Evolutionary conservation across 2,329 filamentous ascomycete species (phyloP).

Genomic region (Nigrospora sphaerica): DNA sequence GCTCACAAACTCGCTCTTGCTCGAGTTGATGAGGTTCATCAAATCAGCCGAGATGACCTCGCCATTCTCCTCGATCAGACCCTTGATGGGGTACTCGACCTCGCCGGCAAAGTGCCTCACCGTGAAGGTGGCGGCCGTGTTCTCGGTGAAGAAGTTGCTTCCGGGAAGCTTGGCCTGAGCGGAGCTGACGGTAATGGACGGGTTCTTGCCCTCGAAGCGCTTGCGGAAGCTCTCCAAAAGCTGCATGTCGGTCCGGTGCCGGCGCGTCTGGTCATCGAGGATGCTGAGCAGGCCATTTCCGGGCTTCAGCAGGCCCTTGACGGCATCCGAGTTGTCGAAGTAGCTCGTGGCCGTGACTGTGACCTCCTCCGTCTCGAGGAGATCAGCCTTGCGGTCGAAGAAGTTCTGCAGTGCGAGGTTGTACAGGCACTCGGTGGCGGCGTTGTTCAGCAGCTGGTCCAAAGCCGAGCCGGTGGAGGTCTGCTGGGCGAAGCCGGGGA

Average conservation of each 20-base stretch:
- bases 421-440: conserved; percentile 85
- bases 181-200: conserved; percentile 73
- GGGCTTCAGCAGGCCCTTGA: conserved; percentile 83
- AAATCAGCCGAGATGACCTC: conserved; percentile 94
- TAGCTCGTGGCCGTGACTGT: conserved; percentile 87
- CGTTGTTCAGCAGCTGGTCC: conserved; percentile 92
- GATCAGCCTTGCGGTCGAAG: conserved; percentile 88
- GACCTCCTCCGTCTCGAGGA: conserved; percentile 91
- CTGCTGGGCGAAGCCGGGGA: conserved; percentile 87
- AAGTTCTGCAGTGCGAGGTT: conserved; percentile 92
- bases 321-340: conserved; percentile 94
- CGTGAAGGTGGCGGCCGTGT: conserved; percentile 73
- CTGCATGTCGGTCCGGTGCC: conserved; percentile 82
- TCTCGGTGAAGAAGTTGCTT: conserved; percentile 83
- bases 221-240: conserved; percentile 85
- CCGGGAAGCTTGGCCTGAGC: conserved; percentile 72
- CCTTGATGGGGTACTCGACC: conserved; percentile 85
- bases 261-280: conserved; percentile 88
- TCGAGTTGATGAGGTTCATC: conserved; percentile 85
- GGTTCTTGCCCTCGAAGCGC: conserved; percentile 91
- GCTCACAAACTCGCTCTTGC: conserved; percentile 80
- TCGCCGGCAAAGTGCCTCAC: conserved; percentile 95
- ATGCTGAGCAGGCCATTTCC: conserved; percentile 92
- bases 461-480: conserved; percentile 76
- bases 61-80: conserved; percentile 88